Evolutionary conservation across 306 rosid species (phyloP).

Genomic region (Fagus crenata): DNA sequence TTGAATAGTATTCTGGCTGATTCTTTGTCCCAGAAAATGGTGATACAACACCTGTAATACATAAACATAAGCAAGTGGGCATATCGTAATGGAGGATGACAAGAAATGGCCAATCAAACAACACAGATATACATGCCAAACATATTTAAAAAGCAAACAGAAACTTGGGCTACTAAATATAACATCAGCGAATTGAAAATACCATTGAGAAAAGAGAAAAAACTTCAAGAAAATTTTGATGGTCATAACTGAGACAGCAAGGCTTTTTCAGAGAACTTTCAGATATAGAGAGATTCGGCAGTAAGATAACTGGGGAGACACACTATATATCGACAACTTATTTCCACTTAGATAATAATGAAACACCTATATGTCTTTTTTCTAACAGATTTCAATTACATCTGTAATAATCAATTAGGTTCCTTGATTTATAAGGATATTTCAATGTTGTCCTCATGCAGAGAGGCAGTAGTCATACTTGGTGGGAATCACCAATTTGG

Average conservation of each 20-base stretch:
- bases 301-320: too few species aligned
- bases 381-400: too few species aligned
- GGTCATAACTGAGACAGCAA: too few species aligned
- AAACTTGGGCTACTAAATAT: not conserved
- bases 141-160: not conserved
- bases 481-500: not conserved
- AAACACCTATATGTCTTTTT: too few species aligned
- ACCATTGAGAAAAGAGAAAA: not conserved
- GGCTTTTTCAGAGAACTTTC: too few species aligned
- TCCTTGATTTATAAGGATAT: not conserved
- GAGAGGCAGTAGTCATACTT: not conserved
- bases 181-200: not conserved
- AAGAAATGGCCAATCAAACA: constrained; percentile 2
- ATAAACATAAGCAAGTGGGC: constrained; percentile 13
- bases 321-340: too few species aligned
- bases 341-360: too few species aligned
- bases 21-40: constrained; percentile 39
- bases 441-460: not conserved
- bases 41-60: constrained; percentile 51
- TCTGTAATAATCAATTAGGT: too few species aligned
- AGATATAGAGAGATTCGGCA: too few species aligned
- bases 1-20: constrained; percentile 56
- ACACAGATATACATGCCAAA: not conserved
- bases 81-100: constrained; percentile 5
- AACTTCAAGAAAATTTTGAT: too few species aligned